phyloP scores from a whole-genome alignment of 441 rosid species.

The Populus hybrid region DNA sequence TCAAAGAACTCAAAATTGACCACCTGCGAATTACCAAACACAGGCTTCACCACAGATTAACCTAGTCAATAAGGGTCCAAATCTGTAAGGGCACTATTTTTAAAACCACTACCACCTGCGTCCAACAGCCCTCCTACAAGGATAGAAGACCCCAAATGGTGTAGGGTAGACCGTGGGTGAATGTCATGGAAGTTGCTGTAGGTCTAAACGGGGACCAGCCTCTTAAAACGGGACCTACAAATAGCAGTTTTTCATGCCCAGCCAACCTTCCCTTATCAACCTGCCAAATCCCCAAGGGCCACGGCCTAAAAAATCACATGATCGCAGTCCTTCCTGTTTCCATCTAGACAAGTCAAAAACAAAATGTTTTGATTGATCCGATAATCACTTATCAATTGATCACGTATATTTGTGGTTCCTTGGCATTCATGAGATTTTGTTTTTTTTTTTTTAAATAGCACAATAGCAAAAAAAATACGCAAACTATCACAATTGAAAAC shows the following conservation, averaged over 20 bases:
- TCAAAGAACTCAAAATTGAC: not conserved
- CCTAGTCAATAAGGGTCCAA: not conserved
- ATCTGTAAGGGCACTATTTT: not conserved
- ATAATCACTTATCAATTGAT: conserved; percentile 17
- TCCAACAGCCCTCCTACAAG: not conserved
- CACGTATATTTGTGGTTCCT: not conserved
- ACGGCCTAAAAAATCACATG: not conserved
- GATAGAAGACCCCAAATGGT: conserved; percentile 2
- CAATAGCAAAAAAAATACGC: not conserved
- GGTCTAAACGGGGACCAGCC: conserved; percentile 8
- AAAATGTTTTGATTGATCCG: conserved; percentile 2
- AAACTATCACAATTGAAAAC: not conserved
- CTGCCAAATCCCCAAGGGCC: not conserved
- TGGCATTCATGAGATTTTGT: not conserved
- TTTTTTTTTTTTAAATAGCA: no score
- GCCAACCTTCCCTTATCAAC: conserved; percentile 7
- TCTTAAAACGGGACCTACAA: not conserved
- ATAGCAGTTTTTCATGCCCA: not conserved
- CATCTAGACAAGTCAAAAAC: not conserved
- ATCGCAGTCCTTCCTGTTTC: conserved; percentile 1
- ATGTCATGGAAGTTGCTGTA: conserved; percentile 2
- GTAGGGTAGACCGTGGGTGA: not conserved
- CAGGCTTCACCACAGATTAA: not conserved
- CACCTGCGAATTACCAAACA: not conserved
- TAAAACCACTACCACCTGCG: not conserved